A percentile compares a stretch with the other conserved stretches of the same genome.
Conservation (phyloP, 1,139 yeast genomes). For the Arxiozyma slooffiae region DNA sequence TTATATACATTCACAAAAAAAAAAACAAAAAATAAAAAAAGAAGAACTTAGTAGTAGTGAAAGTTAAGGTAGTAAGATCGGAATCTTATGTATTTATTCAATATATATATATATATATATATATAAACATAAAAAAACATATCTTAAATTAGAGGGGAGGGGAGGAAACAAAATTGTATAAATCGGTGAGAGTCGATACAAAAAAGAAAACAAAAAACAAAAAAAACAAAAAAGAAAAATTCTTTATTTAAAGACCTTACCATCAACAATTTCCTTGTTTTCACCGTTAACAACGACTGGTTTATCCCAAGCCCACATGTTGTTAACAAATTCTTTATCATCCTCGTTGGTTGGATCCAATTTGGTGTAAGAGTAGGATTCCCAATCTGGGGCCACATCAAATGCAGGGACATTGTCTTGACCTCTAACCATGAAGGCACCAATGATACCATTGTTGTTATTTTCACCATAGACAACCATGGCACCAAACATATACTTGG, state of each 20-base stretch:
- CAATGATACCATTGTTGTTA: constrained; percentile 95
- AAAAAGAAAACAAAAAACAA: background rate
- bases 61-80: too few relatives aligned
- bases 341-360: constrained; percentile 59
- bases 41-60: too few relatives aligned
- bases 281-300: constrained; percentile 59
- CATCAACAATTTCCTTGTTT: constrained; percentile 63
- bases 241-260: constrained; percentile 67
- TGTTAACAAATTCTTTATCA: constrained; percentile 59
- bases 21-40: too few relatives aligned
- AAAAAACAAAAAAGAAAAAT: background rate
- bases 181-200: background rate
- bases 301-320: constrained; percentile 83
- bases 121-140: too few relatives aligned
- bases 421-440: constrained; percentile 93
- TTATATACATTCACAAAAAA: too few relatives aligned
- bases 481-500: constrained; percentile 90
- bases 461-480: constrained; percentile 95
- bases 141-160: too few relatives aligned
- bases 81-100: too few relatives aligned
- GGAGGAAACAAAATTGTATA: background rate
- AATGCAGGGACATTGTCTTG: constrained; percentile 86
- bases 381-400: constrained; percentile 99
- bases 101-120: too few relatives aligned
- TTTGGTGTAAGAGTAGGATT: constrained; percentile 61